A percentile compares a stretch with the other conserved stretches of the same genome.
phyloP scores from a whole-genome alignment of 169 alveolate genomes.

The Ichthyophthirius multifiliis region DNA sequence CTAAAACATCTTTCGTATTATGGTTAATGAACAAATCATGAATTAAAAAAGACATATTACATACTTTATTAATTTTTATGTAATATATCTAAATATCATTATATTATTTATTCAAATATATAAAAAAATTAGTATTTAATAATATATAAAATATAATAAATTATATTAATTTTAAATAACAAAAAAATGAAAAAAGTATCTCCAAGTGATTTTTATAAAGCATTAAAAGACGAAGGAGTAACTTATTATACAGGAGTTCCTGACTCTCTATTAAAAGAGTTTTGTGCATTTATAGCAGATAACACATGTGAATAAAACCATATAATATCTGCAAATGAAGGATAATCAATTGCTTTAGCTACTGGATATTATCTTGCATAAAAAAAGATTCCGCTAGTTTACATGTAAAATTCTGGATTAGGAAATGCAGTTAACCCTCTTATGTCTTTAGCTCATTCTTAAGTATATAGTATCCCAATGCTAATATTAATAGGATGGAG shows the following conservation, averaged over 20 bases:
- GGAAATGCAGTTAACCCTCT: conserved; percentile 80
- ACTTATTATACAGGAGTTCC: conserved; percentile 80
- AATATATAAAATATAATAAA: no score
- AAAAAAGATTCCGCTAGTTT: conserved; percentile 66
- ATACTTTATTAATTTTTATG: no score
- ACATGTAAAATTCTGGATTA: conserved; percentile 72
- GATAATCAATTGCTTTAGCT: conserved; percentile 60
- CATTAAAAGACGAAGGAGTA: conserved; percentile 47
- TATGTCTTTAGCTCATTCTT: conserved; percentile 60
- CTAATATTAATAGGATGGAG: conserved; percentile 77
- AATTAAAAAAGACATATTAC: no score
- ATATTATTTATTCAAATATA: no score
- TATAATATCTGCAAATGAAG: conserved; percentile 61
- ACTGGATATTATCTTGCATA: conserved; percentile 72
- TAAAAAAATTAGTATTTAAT: no score
- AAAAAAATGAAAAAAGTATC: background rate
- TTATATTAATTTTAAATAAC: no score
- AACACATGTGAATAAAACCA: conserved; percentile 23
- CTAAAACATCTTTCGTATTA: no score
- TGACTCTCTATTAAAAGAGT: conserved; percentile 67
- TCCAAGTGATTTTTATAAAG: conserved; percentile 50
- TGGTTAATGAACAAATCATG: no score
- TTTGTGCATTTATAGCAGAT: conserved; percentile 44
- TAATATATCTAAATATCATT: no score
- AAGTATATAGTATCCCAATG: conserved; percentile 70